Conservation (phyloP, 768 basidiomycete genomes). For the Phylloporus rhodoxanthus region DNA sequence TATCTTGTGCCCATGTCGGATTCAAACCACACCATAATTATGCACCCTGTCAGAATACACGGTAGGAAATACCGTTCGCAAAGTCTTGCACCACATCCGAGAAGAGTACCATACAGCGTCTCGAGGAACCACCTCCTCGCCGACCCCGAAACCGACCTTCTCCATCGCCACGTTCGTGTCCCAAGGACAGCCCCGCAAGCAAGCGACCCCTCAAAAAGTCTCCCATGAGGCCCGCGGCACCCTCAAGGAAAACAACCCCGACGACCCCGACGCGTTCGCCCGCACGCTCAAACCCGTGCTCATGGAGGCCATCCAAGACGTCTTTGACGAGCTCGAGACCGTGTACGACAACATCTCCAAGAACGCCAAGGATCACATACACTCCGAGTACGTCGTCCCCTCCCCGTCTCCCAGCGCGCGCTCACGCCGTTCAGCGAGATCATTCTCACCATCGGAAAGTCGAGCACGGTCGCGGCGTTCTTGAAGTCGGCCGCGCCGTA, state of each 20-base stretch:
- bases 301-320: constrained; percentile 96
- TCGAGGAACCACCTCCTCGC: constrained; percentile 36
- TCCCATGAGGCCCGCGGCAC: constrained; percentile 46
- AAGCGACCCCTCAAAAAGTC: constrained; percentile 36
- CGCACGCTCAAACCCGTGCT: constrained; percentile 82
- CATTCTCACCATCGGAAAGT: constrained; percentile 90
- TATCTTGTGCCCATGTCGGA: constrained; percentile 27
- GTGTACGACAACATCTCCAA: constrained; percentile 93
- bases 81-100: constrained; percentile 87
- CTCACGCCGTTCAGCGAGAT: constrained; percentile 61
- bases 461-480: constrained; percentile 90
- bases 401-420: not conserved
- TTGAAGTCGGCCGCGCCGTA: constrained; percentile 85
- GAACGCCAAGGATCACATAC: constrained; percentile 92
- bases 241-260: constrained; percentile 62
- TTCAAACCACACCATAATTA: constrained; percentile 1
- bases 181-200: constrained; percentile 60
- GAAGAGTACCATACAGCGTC: constrained; percentile 90
- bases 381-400: constrained; percentile 76
- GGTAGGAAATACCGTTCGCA: constrained; percentile 90
- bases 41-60: constrained; percentile 64
- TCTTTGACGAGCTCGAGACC: constrained; percentile 91
- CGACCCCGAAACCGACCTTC: constrained; percentile 41
- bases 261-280: constrained; percentile 77
- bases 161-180: constrained; percentile 83